Conservation (phyloP, 2,329 filamentous ascomycete species). For the Leptoxyphium fumago region DNA sequence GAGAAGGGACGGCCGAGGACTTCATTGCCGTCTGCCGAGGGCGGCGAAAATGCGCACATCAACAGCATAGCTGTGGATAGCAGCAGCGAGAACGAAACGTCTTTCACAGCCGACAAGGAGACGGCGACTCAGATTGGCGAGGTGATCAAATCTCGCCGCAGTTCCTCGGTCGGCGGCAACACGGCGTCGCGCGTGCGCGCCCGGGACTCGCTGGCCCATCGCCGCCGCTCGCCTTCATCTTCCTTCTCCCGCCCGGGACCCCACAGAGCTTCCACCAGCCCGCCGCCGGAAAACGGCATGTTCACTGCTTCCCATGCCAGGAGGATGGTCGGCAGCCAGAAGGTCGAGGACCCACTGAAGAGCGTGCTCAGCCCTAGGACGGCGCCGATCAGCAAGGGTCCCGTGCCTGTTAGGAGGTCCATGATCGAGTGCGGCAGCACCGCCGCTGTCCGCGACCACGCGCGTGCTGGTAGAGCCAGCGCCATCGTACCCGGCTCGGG, state of each 20-base stretch:
- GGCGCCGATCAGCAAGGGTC: constrained; percentile 42
- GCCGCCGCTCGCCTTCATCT: constrained; percentile 39
- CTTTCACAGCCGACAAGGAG: constrained; percentile 13
- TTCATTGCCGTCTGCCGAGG: background rate
- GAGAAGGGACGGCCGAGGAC: background rate
- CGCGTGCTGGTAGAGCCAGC: constrained; percentile 4
- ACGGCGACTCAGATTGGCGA: constrained; percentile 19
- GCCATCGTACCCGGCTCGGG: constrained; percentile 2
- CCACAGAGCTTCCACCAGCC: constrained; percentile 27
- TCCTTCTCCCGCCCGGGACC: constrained; percentile 15
- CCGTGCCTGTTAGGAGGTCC: constrained; percentile 22
- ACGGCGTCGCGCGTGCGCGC: constrained; percentile 8
- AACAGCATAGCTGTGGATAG: constrained; percentile 7
- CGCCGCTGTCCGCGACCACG: background rate
- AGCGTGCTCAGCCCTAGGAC: constrained; percentile 47
- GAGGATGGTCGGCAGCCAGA: constrained; percentile 49
- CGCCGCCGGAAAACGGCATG: constrained; percentile 34
- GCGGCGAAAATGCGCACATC: constrained; percentile 21
- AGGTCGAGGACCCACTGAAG: constrained; percentile 27
- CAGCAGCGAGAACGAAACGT: constrained; percentile 12
- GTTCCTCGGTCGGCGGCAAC: constrained; percentile 24
- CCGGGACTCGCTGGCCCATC: constrained; percentile 26
- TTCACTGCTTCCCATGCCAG: constrained; percentile 53
- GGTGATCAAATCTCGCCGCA: constrained; percentile 37
- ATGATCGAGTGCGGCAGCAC: constrained; percentile 3